phyloP scores from a whole-genome alignment of 192 early-diverging fungal species.

The Podila epigama region DNA sequence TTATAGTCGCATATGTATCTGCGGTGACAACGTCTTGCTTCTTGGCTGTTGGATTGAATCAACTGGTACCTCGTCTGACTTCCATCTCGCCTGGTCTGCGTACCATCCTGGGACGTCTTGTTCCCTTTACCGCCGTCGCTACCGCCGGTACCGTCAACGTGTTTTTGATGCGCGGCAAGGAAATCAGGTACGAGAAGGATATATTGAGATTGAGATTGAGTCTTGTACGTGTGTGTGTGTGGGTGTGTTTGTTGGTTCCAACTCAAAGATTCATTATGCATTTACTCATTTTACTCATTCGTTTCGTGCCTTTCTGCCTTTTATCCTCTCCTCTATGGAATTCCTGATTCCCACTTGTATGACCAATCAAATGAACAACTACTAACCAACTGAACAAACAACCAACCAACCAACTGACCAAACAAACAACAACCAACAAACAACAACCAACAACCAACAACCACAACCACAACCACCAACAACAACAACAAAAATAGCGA shows the following conservation, averaged over 20 bases:
- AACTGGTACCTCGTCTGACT: conserved; percentile 64
- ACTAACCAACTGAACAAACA: too few relatives aligned
- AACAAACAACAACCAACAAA: too few relatives aligned
- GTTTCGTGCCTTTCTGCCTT: too few relatives aligned
- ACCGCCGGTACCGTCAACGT: conserved; percentile 85
- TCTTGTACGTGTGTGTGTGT: too few relatives aligned
- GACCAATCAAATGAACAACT: too few relatives aligned
- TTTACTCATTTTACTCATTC: too few relatives aligned
- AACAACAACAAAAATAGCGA: conserved; percentile 47
- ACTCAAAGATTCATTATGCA: too few relatives aligned
- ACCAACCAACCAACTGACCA: too few relatives aligned
- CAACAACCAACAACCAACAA: too few relatives aligned
- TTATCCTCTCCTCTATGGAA: too few relatives aligned
- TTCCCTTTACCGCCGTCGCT: conserved; percentile 82
- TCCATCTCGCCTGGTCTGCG: conserved; percentile 52
- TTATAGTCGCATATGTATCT: conserved; percentile 71
- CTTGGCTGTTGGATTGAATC: conserved; percentile 76
- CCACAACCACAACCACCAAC: not conserved
- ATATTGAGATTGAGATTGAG: not conserved
- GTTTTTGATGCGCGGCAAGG: conserved; percentile 85
- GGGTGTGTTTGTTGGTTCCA: too few relatives aligned
- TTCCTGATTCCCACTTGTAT: too few relatives aligned
- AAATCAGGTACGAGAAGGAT: conserved; percentile 57
- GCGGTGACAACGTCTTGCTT: conserved; percentile 81
- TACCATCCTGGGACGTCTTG: conserved; percentile 54